Conservation (phyloP, 164 flowering plant species). For the Paratinospora sagittata region DNA sequence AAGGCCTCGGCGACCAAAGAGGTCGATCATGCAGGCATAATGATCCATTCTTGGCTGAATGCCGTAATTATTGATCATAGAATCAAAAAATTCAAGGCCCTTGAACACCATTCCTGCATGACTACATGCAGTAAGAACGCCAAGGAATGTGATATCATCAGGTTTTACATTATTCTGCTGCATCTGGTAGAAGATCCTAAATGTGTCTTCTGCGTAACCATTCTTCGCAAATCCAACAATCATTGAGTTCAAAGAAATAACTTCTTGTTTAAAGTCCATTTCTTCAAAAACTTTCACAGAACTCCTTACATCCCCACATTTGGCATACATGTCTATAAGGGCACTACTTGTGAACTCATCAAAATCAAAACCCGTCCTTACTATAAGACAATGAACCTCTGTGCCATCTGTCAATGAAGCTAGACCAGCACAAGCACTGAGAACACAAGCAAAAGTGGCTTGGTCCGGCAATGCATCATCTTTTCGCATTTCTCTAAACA, state of each 20-base stretch:
- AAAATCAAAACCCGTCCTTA: conserved; percentile 47
- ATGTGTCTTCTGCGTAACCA: conserved; percentile 70
- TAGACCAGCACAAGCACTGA: conserved; percentile 58
- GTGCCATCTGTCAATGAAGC: conserved; percentile 59
- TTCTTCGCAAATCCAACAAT: conserved; percentile 83
- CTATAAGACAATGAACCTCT: conserved; percentile 55
- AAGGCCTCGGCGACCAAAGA: conserved; percentile 74
- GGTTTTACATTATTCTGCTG: conserved; percentile 37
- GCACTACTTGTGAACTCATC: conserved; percentile 66
- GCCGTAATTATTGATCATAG: conserved; percentile 41
- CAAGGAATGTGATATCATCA: conserved; percentile 82
- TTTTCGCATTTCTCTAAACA: conserved; percentile 54
- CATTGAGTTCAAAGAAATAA: conserved; percentile 84
- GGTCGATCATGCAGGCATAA: conserved; percentile 83
- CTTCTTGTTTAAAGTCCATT: conserved; percentile 44
- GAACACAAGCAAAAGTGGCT: conserved; percentile 74
- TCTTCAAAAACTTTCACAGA: conserved; percentile 60
- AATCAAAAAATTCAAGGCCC: conserved; percentile 54
- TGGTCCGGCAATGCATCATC: conserved; percentile 58
- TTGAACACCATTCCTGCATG: conserved; percentile 68
- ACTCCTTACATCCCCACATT: conserved; percentile 75
- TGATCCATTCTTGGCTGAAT: conserved; percentile 68
- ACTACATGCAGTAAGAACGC: conserved; percentile 82
- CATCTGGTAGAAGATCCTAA: conserved; percentile 54
- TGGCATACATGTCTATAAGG: conserved; percentile 89